Evolutionary conservation across 441 rosid genomes (phyloP).

Genomic region (Populus hybrid): DNA sequence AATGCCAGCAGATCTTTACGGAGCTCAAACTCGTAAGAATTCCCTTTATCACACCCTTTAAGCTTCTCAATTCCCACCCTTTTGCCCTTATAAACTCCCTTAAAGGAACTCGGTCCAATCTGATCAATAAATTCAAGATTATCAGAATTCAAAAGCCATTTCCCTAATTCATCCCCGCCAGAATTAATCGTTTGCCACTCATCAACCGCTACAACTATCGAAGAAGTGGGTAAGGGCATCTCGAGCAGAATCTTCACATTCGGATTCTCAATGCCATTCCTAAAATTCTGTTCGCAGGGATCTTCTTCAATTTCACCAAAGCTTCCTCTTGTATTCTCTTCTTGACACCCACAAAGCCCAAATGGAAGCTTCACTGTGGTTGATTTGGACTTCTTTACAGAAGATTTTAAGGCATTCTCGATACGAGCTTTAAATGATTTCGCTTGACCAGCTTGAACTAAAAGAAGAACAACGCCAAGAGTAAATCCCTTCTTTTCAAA

Average conservation of each 20-base stretch:
- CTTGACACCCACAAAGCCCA: slow-evolving; percentile 96
- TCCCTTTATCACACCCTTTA: slow-evolving; percentile 95
- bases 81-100: slow-evolving; percentile 72
- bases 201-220: slow-evolving; percentile 62
- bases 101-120: slow-evolving; percentile 57
- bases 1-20: slow-evolving; percentile 77
- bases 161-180: slow-evolving; percentile 66
- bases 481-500: slow-evolving; percentile 92
- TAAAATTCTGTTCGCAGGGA: slow-evolving; percentile 41
- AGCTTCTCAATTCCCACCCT: slow-evolving; percentile 83
- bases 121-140: slow-evolving; percentile 73
- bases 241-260: slow-evolving; percentile 54
- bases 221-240: slow-evolving; percentile 71
- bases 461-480: slow-evolving; percentile 65
- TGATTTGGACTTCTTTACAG: slow-evolving; percentile 60
- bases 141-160: slow-evolving; percentile 78
- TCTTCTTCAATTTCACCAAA: slow-evolving; percentile 73
- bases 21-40: slow-evolving; percentile 73
- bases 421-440: slow-evolving; percentile 53
- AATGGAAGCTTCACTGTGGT: slow-evolving; percentile 77
- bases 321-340: slow-evolving; percentile 57
- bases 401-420: slow-evolving; percentile 66
- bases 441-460: slow-evolving; percentile 60
- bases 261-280: slow-evolving; percentile 43
- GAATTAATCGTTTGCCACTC: slow-evolving; percentile 86